phyloP scores from a whole-genome alignment of 192 early-diverging fungal genomes.

The Linderina pennispora region DNA sequence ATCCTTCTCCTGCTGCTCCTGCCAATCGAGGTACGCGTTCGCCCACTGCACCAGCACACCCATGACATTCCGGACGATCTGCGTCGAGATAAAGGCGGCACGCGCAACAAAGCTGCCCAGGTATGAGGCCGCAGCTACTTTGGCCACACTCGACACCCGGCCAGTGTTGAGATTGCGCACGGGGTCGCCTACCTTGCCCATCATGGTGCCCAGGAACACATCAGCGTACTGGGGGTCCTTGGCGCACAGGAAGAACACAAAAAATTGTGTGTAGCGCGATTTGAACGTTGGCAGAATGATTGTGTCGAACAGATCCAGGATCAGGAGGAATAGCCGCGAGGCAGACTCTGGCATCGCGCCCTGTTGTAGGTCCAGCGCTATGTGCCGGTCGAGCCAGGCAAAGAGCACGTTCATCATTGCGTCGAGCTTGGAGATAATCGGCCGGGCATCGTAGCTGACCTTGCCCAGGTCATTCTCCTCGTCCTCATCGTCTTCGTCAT shows the following conservation, averaged over 20 bases:
- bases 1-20: conserved; percentile 47
- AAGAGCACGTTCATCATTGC: conserved; percentile 64
- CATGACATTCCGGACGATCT: conserved; percentile 59
- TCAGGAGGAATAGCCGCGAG: conserved; percentile 55
- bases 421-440: conserved; percentile 66
- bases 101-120: conserved; percentile 83
- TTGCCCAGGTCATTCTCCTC: conserved; percentile 9
- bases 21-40: conserved; percentile 57
- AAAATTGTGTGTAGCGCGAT: conserved; percentile 87
- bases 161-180: conserved; percentile 38
- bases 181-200: conserved; percentile 47
- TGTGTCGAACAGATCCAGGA: conserved; percentile 76
- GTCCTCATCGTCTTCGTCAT: conserved; percentile 1
- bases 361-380: conserved; percentile 13
- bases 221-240: conserved; percentile 64
- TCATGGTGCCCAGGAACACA: conserved; percentile 71
- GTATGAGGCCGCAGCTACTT: conserved; percentile 77
- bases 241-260: conserved; percentile 78
- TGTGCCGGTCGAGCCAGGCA: conserved; percentile 48
- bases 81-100: conserved; percentile 66
- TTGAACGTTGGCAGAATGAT: conserved; percentile 80
- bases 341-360: conserved; percentile 22
- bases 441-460: conserved; percentile 40
- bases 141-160: conserved; percentile 56
- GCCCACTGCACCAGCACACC: conserved; percentile 63